These are phyloP conservation scores for Pyrenula massariospora DNA, from an alignment of 495 filamentous ascomycete species.

Conservation along the genomic window DNA sequence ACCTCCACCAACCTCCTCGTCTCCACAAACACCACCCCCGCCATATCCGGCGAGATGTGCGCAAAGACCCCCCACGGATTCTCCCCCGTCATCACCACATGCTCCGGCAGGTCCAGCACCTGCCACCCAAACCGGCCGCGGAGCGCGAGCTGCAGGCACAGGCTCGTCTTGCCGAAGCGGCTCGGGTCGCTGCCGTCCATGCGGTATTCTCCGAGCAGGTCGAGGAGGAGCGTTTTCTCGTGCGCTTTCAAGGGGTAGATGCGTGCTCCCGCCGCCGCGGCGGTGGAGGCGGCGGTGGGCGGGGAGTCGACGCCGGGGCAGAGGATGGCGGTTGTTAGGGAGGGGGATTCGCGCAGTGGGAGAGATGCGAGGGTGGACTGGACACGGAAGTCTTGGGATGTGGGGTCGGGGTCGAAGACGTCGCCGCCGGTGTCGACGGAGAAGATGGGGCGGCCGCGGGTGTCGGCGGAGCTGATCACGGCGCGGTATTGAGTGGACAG, in stretches of 20 bases:
- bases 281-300: not conserved
- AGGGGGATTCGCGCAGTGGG: not conserved
- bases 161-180: not conserved
- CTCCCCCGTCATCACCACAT: not conserved
- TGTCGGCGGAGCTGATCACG: not conserved
- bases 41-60: not conserved
- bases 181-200: not conserved
- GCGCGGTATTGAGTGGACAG: not conserved
- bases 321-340: not conserved
- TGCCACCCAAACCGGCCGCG: not conserved
- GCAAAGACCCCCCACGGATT: not conserved
- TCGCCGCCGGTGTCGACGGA: not conserved
- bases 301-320: not conserved
- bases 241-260: not conserved
- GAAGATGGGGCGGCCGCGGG: not conserved
- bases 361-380: not conserved
- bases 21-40: not conserved
- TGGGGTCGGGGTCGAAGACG: not conserved
- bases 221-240: not conserved
- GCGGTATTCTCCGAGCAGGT: not conserved
- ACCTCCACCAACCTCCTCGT: not conserved
- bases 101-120: not conserved
- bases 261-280: not conserved
- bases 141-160: not conserved
- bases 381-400: not conserved